Evolutionary conservation across 352 stramenopile species (phyloP), one percentile per base, ranked within the genome.

Genomic region (Pythium brachiatum): DNA sequence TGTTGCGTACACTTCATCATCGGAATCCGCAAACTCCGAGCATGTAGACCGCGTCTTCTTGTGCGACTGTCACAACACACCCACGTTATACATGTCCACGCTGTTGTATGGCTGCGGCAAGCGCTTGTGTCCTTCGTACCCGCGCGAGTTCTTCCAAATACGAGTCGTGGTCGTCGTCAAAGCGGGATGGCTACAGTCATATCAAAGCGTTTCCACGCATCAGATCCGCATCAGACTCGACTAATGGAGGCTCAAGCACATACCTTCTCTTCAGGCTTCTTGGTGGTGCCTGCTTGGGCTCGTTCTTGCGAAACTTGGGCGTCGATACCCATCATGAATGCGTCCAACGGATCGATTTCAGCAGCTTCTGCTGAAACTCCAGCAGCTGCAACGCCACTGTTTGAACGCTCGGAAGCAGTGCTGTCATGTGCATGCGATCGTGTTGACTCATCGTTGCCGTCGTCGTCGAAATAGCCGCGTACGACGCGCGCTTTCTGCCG

Each of bases 261-360:
- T 41, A 65, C 75, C 74, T 88, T 88, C 21, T 77, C 62, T 0
- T 23, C 23, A 1, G 56, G 43, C 20, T 39, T 20, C 56, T 57
- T 65, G 32, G 67, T 39, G 71, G 50, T 29, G 54, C 44, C 39
- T 62, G 27, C 7, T 56, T 62, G 20, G 29, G 58, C 8, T 20
- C 69, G 69, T 48, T 93, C 60, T 62, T 79, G 63, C 20, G 62
- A 70, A n/a, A 94, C 86, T 67, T 95, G 82, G 39, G 69, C 76
- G 41, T 87, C 78, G 31, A 95, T 94, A n/a, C 75, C 84, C 11
- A 75, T 64, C 86, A 95, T 95, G 57, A 94, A 95, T 3, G 86
- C 86, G 56, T 95, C 86, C 38, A 95, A 66, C 26, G 86, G 86
- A 62, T 95, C 86, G 55, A 94, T 79, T 36, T 95, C 84, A 20